Evolutionary conservation across 768 basidiomycete species (phyloP), one percentile per base, ranked within the genome.

Genomic region (Dendrothele bispora): DNA sequence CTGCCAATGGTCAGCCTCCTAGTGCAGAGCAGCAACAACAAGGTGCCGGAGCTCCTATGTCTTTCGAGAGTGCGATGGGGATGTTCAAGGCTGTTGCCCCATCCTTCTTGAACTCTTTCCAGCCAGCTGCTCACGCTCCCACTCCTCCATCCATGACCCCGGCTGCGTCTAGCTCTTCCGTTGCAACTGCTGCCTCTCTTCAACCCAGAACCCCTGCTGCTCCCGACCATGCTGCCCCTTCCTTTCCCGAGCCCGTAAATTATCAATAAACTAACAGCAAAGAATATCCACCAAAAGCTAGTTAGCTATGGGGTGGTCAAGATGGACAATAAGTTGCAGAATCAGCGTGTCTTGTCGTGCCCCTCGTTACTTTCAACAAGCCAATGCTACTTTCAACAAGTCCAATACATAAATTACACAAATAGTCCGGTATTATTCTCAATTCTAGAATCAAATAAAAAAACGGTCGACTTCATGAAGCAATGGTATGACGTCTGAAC

Each of bases 401-500:
- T n/a, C n/a, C n/a, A n/a, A n/a, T n/a, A n/a, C n/a, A n/a, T n/a
- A n/a, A n/a, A n/a, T n/a, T n/a, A n/a, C n/a, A n/a, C n/a, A n/a
- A n/a, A n/a, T n/a, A n/a, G n/a, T n/a, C n/a, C n/a, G n/a, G n/a
- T n/a, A n/a, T n/a, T n/a, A n/a, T n/a, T n/a, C n/a, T n/a, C n/a
- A n/a, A n/a, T n/a, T n/a, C n/a, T n/a, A n/a, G n/a, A n/a, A n/a
- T n/a, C n/a, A n/a, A n/a, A n/a, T n/a, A 42, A 24, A 14, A n/a
- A 26, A 48, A 18, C 20, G n/a, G n/a, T 20, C 10, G 17, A 10
- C 11, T 36, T 28, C 34, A 53, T 17, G 38, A 41, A 20, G 24
- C 43, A 43, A 59, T 49, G n/a, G 77, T 66, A 58, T 90, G 86
- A 46, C 80, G 76, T 62, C 79, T 84, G 68, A 94, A 97, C 0